Percentiles rank a stretch among this genome's conserved stretches.
Evolutionary conservation across 108 stramenopile genomes (phyloP).

Genomic region (Skeletonema costatum): DNA sequence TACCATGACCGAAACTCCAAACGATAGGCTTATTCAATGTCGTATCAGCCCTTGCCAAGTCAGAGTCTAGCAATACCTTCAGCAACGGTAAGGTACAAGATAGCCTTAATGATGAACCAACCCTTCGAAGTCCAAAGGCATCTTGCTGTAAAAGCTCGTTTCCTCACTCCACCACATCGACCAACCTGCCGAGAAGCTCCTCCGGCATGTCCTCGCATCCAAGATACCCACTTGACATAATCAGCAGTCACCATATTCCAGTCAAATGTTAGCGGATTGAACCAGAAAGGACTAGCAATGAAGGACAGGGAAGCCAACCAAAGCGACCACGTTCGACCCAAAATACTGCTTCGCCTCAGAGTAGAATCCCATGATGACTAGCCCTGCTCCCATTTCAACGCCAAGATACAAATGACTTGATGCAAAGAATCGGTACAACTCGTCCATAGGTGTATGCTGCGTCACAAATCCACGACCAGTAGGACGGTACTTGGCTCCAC

Average conservation of each 20-base stretch:
- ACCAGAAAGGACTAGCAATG: constrained; percentile 99
- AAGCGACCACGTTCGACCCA: constrained; percentile 96
- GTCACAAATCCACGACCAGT: constrained; percentile 99
- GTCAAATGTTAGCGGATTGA: constrained; percentile 98
- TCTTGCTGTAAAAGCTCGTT: constrained; percentile 82
- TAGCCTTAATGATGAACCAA: constrained; percentile 80
- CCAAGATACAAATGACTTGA: constrained; percentile 96
- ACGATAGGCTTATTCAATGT: constrained; percentile 71
- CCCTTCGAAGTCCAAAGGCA: constrained; percentile 79
- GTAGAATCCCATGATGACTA: constrained; percentile 89
- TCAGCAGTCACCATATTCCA: constrained; percentile 89
- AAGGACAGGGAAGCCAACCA: constrained; percentile 96
- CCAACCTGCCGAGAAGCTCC: constrained; percentile 91
- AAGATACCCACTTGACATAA: constrained; percentile 83
- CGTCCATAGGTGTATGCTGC: constrained; percentile 95
- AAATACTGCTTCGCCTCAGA: constrained; percentile 92
- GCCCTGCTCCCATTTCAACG: constrained; percentile 91
- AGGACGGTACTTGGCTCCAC: constrained; percentile 97
- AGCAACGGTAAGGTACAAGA: constrained; percentile 79
- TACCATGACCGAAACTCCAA: constrained; percentile 59
- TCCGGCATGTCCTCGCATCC: constrained; percentile 90
- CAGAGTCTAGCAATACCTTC: constrained; percentile 84
- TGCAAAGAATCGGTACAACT: constrained; percentile 97
- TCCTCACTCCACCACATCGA: constrained; percentile 96
- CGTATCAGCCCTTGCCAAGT: constrained; percentile 76